Percentiles rank a stretch among this genome's conserved stretches.
Conservation (phyloP, 2,329 filamentous ascomycete genomes). For the Neonectria sp. region DNA sequence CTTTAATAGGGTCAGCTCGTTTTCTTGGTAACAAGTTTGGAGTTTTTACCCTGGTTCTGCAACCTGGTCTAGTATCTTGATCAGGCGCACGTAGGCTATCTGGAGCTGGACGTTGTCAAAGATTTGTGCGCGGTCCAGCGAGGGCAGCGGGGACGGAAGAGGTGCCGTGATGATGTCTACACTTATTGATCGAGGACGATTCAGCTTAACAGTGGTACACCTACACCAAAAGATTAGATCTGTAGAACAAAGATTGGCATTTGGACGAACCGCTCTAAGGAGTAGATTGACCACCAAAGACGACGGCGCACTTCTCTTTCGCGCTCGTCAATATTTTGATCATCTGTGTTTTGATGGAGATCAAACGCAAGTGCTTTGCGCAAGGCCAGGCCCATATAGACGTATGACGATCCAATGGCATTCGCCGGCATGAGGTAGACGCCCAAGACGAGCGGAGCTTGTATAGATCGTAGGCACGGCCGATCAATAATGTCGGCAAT, state of each 20-base stretch:
- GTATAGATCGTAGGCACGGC: conserved; percentile 50
- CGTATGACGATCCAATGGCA: conserved; percentile 52
- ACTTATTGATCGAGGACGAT: conserved; percentile 43
- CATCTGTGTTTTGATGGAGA: conserved; percentile 47
- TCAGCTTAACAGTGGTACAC: conserved; percentile 45
- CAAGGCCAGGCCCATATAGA: conserved; percentile 50
- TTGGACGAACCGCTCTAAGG: conserved; percentile 45
- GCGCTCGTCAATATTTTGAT: conserved; percentile 35
- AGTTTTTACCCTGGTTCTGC: conserved; percentile 43
- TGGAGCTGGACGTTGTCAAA: conserved; percentile 54
- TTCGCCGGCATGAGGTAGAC: conserved; percentile 54
- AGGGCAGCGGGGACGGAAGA: conserved; percentile 32
- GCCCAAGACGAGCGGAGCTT: conserved; percentile 52
- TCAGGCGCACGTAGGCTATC: conserved; percentile 49
- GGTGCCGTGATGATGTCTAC: conserved; percentile 41
- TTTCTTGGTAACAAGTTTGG: neutral
- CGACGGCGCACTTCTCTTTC: conserved; percentile 44
- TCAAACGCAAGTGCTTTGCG: conserved; percentile 49
- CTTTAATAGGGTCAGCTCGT: conserved; percentile 3
- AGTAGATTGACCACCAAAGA: conserved; percentile 51
- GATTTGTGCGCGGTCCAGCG: conserved; percentile 43
- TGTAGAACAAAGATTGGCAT: neutral
- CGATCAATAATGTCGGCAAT: conserved; percentile 54
- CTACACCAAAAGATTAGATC: conserved; percentile 17
- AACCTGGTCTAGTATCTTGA: conserved; percentile 50